phyloP scores from a whole-genome alignment of 306 rosid genomes.

The Cucumis melo region DNA sequence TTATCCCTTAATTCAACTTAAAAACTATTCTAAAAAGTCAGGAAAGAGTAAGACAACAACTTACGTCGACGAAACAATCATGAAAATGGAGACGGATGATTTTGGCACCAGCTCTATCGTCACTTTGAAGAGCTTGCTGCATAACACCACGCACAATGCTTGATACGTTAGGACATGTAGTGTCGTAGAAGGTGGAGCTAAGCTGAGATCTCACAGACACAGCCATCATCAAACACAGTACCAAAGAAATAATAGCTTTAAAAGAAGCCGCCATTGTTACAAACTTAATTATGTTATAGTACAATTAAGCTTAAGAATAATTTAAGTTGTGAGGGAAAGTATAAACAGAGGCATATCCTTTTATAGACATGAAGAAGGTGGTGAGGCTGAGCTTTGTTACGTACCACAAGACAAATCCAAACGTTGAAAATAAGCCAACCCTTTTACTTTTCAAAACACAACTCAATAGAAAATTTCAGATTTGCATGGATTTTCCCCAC shows the following conservation, averaged over 20 bases:
- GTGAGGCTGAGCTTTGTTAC: background rate
- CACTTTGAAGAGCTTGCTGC: conserved; percentile 8
- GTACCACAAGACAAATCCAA: background rate
- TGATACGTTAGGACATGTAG: conserved; percentile 15
- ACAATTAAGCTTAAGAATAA: background rate
- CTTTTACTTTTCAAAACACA: background rate
- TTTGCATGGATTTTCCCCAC: background rate
- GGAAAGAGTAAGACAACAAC: background rate
- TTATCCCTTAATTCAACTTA: no score
- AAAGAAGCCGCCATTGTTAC: conserved; percentile 5
- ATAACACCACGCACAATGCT: conserved; percentile 15
- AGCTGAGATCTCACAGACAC: conserved; percentile 13
- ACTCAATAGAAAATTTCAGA: background rate
- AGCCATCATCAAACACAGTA: background rate
- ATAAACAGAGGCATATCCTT: background rate
- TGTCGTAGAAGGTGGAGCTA: conserved; percentile 9
- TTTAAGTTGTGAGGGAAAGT: background rate
- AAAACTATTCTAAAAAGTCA: no score
- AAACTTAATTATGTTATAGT: no score
- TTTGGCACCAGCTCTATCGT: conserved; percentile 15
- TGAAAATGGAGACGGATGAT: conserved; percentile 28
- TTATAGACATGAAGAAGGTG: background rate
- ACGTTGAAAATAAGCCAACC: background rate
- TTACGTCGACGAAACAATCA: conserved; percentile 22
- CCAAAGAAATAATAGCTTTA: background rate